Percentiles rank a stretch among this genome's conserved stretches.
Conservation (phyloP, 1,284 basidiomycete species). For the Leccinum subspadiceum region DNA sequence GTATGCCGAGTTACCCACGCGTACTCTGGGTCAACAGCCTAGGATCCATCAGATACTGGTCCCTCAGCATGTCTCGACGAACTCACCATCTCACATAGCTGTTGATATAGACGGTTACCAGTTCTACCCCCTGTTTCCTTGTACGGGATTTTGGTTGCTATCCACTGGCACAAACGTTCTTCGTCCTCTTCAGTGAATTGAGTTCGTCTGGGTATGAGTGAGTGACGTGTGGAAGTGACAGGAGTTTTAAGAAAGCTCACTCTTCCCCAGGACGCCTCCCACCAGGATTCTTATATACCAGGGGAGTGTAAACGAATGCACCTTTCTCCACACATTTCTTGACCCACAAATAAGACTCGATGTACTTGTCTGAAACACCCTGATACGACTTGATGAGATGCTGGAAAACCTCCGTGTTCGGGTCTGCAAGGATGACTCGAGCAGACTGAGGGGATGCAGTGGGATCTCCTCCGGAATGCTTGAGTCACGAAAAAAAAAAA, state of each 20-base stretch:
- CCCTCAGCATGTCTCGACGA: background rate
- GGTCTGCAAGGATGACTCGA: conserved; percentile 72
- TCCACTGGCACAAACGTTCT: conserved; percentile 67
- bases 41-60: conserved; percentile 9
- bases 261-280: conserved; percentile 77
- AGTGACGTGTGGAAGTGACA: background rate
- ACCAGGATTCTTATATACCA: conserved; percentile 78
- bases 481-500: background rate
- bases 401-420: conserved; percentile 67
- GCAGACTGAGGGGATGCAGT: conserved; percentile 62
- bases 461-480: conserved; percentile 79
- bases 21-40: conserved; percentile 63
- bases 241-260: conserved; percentile 39
- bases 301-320: conserved; percentile 59
- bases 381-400: conserved; percentile 69
- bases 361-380: conserved; percentile 62
- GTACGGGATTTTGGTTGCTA: conserved; percentile 75
- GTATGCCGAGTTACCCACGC: conserved; percentile 79
- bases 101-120: conserved; percentile 76
- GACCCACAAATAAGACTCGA: conserved; percentile 78
- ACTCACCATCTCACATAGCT: conserved; percentile 49
- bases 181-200: conserved; percentile 75
- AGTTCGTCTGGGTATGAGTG: conserved; percentile 51
- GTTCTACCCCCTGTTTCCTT: conserved; percentile 76
- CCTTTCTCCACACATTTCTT: conserved; percentile 74